Base-by-base conservation (phyloP, 352 stramenopile species). In the Phytophthora ohioensis region DNA sequence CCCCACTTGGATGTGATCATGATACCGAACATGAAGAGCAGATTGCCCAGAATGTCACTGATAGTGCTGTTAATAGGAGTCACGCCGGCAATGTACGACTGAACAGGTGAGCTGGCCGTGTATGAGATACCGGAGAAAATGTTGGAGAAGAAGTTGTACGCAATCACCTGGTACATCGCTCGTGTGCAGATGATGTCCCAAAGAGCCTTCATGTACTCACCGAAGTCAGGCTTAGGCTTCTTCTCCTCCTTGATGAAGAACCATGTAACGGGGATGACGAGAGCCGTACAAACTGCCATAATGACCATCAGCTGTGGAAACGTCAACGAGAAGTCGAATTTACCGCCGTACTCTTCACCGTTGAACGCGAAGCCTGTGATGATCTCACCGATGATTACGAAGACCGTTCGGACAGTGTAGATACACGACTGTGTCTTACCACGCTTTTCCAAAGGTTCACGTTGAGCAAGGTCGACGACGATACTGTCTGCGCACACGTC, bases 161-260 rank as follows among this genome's bases (percentile, higher is more conserved):
- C 67, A 27, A 77, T 73, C 11, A 77, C 48, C 27, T 77, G 70
- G 47, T 74, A 77, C 57, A 74, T 56, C 1, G 61, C 70, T 15
- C 70, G 70, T 11, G 67, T 67, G n/a, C 67, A 72, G 15, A 77
- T 47, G 32, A 74, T 36, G 39, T 67, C 45, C 71, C 78, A 88
- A 5, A 88, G 60, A 1, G 61, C 64, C 11, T 45, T 54, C 3
- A 88, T 75, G 67, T 88, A 88, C 57, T 76, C 38, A 3, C 32
- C 53, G 38, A 90, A 79, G 36, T 75, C 12, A 15, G 61, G 39
- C 8, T 69, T 73, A 2, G 52, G 30, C 32, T 57, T 57, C 69
- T 90, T 87, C 56, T 84, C 78, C 36, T 89, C 81, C 49, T 76
- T 75, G 51, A 89, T 85, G 17, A 79, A 76, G 61, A 84, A 84